A percentile compares a stretch with the other conserved stretches of the same genome.
Conservation (phyloP, 2,329 filamentous ascomycete species). For the Claviceps cyperi region DNA sequence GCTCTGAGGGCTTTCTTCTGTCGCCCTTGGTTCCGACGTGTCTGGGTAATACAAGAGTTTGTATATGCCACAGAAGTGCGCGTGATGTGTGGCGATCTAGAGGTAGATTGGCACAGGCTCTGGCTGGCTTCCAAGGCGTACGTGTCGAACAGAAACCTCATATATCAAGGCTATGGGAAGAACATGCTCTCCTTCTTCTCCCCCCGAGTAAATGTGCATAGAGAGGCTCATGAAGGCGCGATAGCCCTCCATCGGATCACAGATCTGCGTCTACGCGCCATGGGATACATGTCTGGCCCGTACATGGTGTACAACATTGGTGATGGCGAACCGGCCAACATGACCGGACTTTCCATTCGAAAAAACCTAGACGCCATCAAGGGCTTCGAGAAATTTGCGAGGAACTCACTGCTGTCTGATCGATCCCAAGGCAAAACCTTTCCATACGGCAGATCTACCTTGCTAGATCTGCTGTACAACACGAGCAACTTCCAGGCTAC, state of each 20-base stretch:
- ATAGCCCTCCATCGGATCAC: conserved; percentile 1
- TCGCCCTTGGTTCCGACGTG: conserved; percentile 7
- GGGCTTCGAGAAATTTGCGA: conserved; percentile 1
- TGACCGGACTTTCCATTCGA: conserved; percentile 3
- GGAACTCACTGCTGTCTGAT: background rate
- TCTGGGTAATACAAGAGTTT: conserved; percentile 9
- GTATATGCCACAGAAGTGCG: conserved; percentile 6
- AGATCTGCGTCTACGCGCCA: conserved; percentile 5
- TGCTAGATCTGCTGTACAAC: conserved; percentile 3
- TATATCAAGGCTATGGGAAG: conserved; percentile 3
- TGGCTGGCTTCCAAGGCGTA: conserved; percentile 7
- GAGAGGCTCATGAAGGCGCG: conserved; percentile 5
- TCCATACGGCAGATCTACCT: background rate
- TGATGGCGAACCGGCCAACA: background rate
- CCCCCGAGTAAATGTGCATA: background rate
- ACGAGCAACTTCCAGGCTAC: conserved; percentile 5
- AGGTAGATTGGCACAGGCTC: conserved; percentile 6
- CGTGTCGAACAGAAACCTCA: conserved; percentile 5
- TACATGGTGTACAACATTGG: conserved; percentile 5
- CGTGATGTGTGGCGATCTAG: conserved; percentile 5
- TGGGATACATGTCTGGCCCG: conserved; percentile 5
- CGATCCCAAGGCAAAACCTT: conserved; percentile 4
- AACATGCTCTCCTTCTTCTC: background rate
- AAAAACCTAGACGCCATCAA: conserved; percentile 4
- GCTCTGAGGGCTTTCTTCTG: conserved; percentile 6